Base-by-base conservation (phyloP, 2,329 filamentous ascomycete genomes). In the Aureobasidium namibiae region DNA sequence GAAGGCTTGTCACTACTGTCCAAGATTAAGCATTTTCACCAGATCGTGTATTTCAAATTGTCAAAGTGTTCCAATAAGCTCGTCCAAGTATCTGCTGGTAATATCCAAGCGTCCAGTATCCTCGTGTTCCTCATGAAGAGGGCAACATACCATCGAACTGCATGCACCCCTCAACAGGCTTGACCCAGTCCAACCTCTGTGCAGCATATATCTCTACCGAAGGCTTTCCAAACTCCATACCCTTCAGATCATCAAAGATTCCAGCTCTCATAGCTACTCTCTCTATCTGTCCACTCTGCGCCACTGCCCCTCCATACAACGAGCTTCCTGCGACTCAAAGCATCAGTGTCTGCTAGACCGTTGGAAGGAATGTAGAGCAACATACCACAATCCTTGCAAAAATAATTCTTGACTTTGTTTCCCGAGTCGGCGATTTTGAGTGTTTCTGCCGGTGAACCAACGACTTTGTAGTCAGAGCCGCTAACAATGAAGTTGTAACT, bases 371-470 rank as follows among this genome's bases (percentile, higher is more conserved):
- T 5, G 18, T 14, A 44, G 1, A n/a, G 81, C 3, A 0, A 38
- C 38, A 74, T 77, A 8, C 83, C 83, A 64, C 82, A 86, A 62
- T 83, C 78, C 23, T 74, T 75, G 65, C 83, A 86, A 73, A 86
- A 85, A 69, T 78, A 70, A 56, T 77, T 79, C 4, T 76, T 81
- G 63, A 85, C 76, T 4, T 69, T 69, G 39, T 80, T 80, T 24
- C 82, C 82, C 14, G 72, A 75, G 64, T 82, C 80, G 24, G 77
- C 79, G 16, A 62, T 76, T 65, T 77, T 79, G 56, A 74, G 67
- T 65, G 77, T 74, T 18, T 71, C 68, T 70, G 83, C 84, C 11
- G 80, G 76, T 2, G 68, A 75, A 26, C 82, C 82, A 4, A 66
- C 69, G 38, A 81, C 53, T 61, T 75, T 74, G 70, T 82, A 79